phyloP scores from a whole-genome alignment of 2,329 filamentous ascomycete genomes.

The Aspergillus quadricinctus region DNA sequence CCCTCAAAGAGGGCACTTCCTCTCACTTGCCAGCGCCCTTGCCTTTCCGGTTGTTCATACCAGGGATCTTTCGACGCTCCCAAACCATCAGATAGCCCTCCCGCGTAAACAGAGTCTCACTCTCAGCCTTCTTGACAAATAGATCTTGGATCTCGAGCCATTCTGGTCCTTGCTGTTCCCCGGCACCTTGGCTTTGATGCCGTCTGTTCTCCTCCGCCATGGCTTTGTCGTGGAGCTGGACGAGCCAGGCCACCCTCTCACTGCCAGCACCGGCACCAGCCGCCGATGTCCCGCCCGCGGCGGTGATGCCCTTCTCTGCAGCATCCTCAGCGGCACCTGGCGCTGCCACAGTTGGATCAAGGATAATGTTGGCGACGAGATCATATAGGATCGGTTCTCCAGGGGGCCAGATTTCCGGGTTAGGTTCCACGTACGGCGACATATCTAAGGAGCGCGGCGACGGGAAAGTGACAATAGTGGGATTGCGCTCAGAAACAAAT shows the following conservation, averaged over 20 bases:
- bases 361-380: slow-evolving; percentile 84
- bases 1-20: neutral
- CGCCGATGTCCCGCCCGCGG: slow-evolving; percentile 36
- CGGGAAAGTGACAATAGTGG: slow-evolving; percentile 96
- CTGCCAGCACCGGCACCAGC: slow-evolving; percentile 76
- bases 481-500: slow-evolving; percentile 92
- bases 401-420: slow-evolving; percentile 63
- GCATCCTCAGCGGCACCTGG: slow-evolving; percentile 56
- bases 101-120: slow-evolving; percentile 83
- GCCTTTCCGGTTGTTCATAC: slow-evolving; percentile 35
- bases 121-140: slow-evolving; percentile 84
- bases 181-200: slow-evolving; percentile 20
- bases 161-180: slow-evolving; percentile 55
- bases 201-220: slow-evolving; percentile 39
- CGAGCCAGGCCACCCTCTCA: slow-evolving; percentile 93
- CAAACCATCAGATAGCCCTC: slow-evolving; percentile 96
- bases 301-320: slow-evolving; percentile 34
- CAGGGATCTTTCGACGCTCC: slow-evolving; percentile 66
- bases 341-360: slow-evolving; percentile 52
- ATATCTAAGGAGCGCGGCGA: slow-evolving; percentile 78
- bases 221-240: slow-evolving; percentile 77
- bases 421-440: slow-evolving; percentile 85
- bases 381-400: slow-evolving; percentile 91
- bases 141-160: slow-evolving; percentile 95
- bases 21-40: slow-evolving; percentile 24